Base-by-base conservation (phyloP, 164 flowering plant species). In the Chloranthus sessilifolius region DNA sequence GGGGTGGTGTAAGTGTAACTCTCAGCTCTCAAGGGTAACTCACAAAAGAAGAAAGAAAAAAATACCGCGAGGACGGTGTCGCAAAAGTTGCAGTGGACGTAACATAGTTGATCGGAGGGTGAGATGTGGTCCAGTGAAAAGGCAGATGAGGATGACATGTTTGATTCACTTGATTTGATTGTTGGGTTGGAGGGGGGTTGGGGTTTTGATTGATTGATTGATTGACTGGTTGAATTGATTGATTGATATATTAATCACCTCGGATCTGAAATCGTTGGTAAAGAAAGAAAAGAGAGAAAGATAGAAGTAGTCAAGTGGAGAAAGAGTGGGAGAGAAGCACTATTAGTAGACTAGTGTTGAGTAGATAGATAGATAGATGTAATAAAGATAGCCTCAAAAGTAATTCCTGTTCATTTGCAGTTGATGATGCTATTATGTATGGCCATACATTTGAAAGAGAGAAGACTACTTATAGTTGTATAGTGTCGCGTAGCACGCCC, bases 51-150 rank as follows among this genome's bases (percentile, higher is more conserved):
- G n/a, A n/a, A n/a, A n/a, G n/a, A n/a, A n/a, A n/a, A n/a, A n/a
- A n/a, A n/a, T 60, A 60, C 64, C 15, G 59, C 65, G 31, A 61
- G 59, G 25, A 61, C 59, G 21, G 65, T 61, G 41, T 61, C 58
- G 40, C 65, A 61, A 39, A 53, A 19, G 53, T 16, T 61, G 65
- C 65, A 61, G 23, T 61, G 65, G 50, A 61, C 65, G 19, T 54
- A 61, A 20, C 59, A 61, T 47, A 61, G 56, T 26, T 61, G 59
- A 31, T 61, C 65, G 46, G 65, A 24, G 51, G 46, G 56, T 24
- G 55, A 26, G 73, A 65, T 75, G 76, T 80, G 85, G 82, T n/a
- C n/a, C n/a, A 78, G 83, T 74, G 78, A 73, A 30, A 82, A 69
- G 65, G 74, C 75, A 59, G 77, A 59, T 55, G 86, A 69, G 59